Percentiles rank a stretch among this genome's conserved stretches.
These are phyloP conservation scores for Stentor roeselii DNA, from an alignment of 73 alveolate genomes.

Conservation along the genomic window DNA sequence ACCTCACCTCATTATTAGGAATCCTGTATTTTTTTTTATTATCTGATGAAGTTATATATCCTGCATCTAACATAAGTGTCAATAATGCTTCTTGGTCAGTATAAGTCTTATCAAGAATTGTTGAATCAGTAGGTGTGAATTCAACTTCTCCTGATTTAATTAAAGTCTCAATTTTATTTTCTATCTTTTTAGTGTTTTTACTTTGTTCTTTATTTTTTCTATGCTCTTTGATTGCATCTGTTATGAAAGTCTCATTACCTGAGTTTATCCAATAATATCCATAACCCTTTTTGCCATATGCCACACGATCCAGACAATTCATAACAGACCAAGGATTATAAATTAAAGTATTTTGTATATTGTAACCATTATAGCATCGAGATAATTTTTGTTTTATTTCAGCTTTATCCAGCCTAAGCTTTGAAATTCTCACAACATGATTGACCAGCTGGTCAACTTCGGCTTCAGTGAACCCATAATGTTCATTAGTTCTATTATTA, in stretches of 20 bases:
- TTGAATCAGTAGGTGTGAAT: not conserved
- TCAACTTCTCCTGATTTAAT: not conserved
- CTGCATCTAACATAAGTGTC: not conserved
- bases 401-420: too few relatives aligned
- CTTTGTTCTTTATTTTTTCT: too few relatives aligned
- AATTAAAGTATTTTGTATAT: too few relatives aligned
- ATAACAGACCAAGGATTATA: not conserved
- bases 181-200: too few relatives aligned
- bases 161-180: not conserved
- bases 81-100: not conserved
- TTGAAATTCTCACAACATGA: too few relatives aligned
- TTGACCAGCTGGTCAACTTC: not conserved
- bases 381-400: not conserved
- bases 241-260: not conserved
- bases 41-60: not conserved
- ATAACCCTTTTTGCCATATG: not conserved
- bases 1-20: not conserved
- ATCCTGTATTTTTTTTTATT: not conserved
- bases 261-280: not conserved
- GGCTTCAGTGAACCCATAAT: constrained; percentile 3
- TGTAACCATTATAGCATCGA: not conserved
- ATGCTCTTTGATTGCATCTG: not conserved
- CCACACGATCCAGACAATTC: not conserved
- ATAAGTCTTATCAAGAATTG: not conserved
- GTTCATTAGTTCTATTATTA: too few relatives aligned